Conservation (phyloP, 345 rosid species). For the Schrenkiella parvula region DNA sequence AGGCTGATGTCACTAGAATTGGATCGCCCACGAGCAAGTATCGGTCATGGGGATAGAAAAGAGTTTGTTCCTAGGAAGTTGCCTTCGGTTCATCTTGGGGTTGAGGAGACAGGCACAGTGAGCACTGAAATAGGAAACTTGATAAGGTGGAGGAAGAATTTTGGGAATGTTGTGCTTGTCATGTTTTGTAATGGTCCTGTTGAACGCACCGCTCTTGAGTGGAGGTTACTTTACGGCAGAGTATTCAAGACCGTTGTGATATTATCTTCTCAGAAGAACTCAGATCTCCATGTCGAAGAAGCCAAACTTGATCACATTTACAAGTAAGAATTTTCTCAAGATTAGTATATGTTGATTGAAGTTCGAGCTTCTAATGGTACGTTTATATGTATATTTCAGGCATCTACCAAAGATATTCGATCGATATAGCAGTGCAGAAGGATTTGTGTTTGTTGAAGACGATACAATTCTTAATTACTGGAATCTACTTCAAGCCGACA, state of each 20-base stretch:
- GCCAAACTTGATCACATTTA: constrained; percentile 69
- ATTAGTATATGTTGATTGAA: neutral
- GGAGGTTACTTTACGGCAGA: constrained; percentile 96
- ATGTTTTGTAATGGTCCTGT: constrained; percentile 93
- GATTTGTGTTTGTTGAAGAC: constrained; percentile 91
- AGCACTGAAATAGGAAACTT: constrained; percentile 88
- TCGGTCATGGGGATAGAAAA: constrained; percentile 90
- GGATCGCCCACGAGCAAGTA: constrained; percentile 72
- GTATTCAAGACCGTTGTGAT: constrained; percentile 90
- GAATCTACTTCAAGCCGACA: constrained; percentile 93
- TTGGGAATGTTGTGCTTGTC: constrained; percentile 89
- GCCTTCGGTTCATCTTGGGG: constrained; percentile 95
- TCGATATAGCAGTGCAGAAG: constrained; percentile 74
- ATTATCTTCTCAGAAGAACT: constrained; percentile 65
- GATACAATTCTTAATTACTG: constrained; percentile 94
- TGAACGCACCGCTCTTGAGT: constrained; percentile 91
- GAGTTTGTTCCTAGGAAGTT: constrained; percentile 80
- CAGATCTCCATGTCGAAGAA: constrained; percentile 77
- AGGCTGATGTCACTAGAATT: constrained; percentile 91
- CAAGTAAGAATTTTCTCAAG: constrained; percentile 50
- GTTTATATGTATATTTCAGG: constrained; percentile 41
- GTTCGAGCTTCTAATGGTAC: neutral
- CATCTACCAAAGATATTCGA: constrained; percentile 75
- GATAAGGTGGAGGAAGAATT: constrained; percentile 92
- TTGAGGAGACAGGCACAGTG: constrained; percentile 89